Percentiles rank a stretch among this genome's conserved stretches.
Conservation (phyloP, 306 rosid genomes). For the Ormosia emarginata region DNA sequence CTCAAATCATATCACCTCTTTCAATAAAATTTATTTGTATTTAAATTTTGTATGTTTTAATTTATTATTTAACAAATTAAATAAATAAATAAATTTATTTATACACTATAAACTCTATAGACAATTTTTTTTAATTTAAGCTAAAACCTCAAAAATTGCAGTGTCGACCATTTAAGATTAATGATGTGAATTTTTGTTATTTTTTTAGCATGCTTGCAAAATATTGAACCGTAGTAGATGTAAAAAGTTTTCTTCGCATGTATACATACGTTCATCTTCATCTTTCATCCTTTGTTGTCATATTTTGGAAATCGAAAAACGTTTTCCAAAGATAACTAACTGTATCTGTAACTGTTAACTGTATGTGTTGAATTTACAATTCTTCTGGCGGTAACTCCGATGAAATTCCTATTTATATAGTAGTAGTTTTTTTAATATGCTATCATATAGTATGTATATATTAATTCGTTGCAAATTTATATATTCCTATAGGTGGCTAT, state of each 20-base stretch:
- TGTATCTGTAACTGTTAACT: slow-evolving; percentile 13
- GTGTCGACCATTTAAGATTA: not conserved
- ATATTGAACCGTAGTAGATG: not conserved
- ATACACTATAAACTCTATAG: not conserved
- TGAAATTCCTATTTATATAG: not conserved
- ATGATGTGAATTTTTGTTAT: too few relatives aligned
- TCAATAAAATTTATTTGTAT: too few relatives aligned
- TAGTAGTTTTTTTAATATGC: not conserved
- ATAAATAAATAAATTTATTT: too few relatives aligned
- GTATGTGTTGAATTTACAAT: not conserved
- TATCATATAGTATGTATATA: too few relatives aligned
- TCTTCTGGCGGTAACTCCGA: not conserved
- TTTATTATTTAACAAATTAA: too few relatives aligned
- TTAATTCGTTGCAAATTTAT: not conserved
- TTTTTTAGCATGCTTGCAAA: not conserved
- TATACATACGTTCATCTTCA: not conserved
- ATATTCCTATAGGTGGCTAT: slow-evolving; percentile 60
- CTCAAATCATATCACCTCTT: not conserved
- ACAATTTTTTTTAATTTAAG: too few relatives aligned
- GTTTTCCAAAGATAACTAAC: slow-evolving; percentile 14
- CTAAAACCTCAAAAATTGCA: not conserved
- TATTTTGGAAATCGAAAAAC: not conserved
- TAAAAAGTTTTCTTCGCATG: too few relatives aligned
- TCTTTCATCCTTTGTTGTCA: not conserved
- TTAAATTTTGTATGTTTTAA: too few relatives aligned